Evolutionary conservation across 345 rosid species (phyloP), one percentile per base, ranked within the genome.

Genomic region (Orychophragmus violaceus): DNA sequence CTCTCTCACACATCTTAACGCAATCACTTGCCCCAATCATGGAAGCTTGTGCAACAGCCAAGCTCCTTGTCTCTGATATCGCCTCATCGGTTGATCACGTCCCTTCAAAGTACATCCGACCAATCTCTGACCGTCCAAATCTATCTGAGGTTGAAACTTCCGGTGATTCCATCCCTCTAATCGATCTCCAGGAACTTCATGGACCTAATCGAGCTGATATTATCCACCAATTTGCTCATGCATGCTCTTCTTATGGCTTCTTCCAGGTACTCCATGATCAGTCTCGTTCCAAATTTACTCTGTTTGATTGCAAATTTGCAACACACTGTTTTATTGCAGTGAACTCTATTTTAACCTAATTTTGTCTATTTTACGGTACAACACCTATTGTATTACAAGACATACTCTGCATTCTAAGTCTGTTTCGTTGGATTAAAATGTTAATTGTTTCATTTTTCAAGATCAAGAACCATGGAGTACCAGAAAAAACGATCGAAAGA

Each of bases 381-480:
- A n/a, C n/a, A n/a, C n/a, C 28, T 19, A 6, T 45, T 21, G 13
- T 29, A 5, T 28, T 29, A 6, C 16, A 13, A 6, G 9, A 62
- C 5, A 58, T 11, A 22, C 5, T 13, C 6, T 57, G 62, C 0
- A 35, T 57, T 19, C 12, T 57, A 22, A 36, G 27, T 25, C 8
- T 44, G 32, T 21, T 42, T 21, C 17, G 33, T 17, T 39, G 8
- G 3, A 21, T 22, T 8, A 24, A 60, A 30, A 14, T 21, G 14
- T 54, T 50, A n/a, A 12, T 7, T 9, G 5, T 19, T 45, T 53
- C 42, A 19, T 61, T 52, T 36, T 27, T 37, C 8, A 69, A 88
- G 97, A 82, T 88, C 59, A 85, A 79, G 76, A 92, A 87, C 74
- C 95, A 85, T 71, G 91, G 95, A 42, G 27, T 89, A 22, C 24